Evolutionary conservation across 768 basidiomycete species (phyloP).

Genomic region (Ephemerocybe angulata): DNA sequence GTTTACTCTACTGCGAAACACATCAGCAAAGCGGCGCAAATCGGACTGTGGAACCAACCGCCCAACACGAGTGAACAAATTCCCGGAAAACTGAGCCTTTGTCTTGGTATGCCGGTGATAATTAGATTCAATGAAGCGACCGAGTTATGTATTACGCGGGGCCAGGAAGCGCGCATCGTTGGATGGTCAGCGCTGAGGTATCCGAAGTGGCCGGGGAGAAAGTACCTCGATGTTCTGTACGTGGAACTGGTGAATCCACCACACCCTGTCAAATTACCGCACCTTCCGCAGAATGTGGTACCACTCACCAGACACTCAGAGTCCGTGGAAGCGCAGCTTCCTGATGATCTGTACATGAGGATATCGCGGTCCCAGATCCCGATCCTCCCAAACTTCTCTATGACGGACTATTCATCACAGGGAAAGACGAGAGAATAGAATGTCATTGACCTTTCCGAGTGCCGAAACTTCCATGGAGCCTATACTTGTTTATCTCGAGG

Average conservation of each 20-base stretch:
- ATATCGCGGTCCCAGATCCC: constrained; percentile 20
- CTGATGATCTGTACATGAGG: constrained; percentile 13
- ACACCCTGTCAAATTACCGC: constrained; percentile 16
- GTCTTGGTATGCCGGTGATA: constrained; percentile 33
- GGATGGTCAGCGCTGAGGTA: constrained; percentile 9
- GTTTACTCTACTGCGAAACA: not conserved
- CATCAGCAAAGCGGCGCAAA: constrained; percentile 18
- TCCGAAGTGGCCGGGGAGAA: constrained; percentile 5
- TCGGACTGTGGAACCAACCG: constrained; percentile 6
- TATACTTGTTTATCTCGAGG: not conserved
- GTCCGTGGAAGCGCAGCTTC: constrained; percentile 11
- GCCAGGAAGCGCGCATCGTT: constrained; percentile 13
- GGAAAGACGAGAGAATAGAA: constrained; percentile 21
- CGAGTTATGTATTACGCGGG: constrained; percentile 17
- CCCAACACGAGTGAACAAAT: constrained; percentile 13
- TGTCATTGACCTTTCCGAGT: not conserved
- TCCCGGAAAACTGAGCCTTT: constrained; percentile 26
- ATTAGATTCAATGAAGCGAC: constrained; percentile 29
- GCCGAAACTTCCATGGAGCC: not conserved
- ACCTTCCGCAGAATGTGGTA: constrained; percentile 28
- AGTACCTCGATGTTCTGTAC: constrained; percentile 25
- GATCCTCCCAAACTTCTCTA: constrained; percentile 26
- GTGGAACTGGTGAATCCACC: constrained; percentile 23
- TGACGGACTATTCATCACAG: constrained; percentile 29
- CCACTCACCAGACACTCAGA: constrained; percentile 14